These are phyloP conservation scores for Geotrichum phurueaensis DNA, from an alignment of 1,139 yeast species.

Conservation along the genomic window DNA sequence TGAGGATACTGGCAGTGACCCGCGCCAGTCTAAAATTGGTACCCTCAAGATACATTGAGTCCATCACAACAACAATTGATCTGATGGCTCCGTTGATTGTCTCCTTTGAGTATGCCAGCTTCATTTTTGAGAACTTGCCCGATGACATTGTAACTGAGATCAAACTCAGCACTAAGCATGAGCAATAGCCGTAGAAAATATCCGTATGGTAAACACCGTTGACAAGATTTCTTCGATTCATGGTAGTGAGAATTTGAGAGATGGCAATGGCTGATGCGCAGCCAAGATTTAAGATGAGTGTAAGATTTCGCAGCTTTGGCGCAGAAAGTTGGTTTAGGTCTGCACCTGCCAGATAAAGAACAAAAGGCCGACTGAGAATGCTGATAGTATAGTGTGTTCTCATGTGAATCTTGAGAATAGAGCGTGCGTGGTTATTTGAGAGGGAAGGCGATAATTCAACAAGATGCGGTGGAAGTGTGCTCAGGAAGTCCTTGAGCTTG, in stretches of 20 bases:
- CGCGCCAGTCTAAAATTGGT: conserved; percentile 17
- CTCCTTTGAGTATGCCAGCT: conserved; percentile 13
- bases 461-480: conserved; percentile 13
- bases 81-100: conserved; percentile 11
- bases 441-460: conserved; percentile 12
- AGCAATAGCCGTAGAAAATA: conserved; percentile 18
- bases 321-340: conserved; percentile 13
- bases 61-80: conserved; percentile 16
- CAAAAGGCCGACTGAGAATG: conserved; percentile 17
- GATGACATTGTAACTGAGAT: conserved; percentile 15
- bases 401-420: conserved; percentile 18
- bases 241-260: conserved; percentile 14
- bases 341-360: conserved; percentile 16
- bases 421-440: conserved; percentile 14
- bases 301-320: conserved; percentile 10
- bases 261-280: conserved; percentile 18
- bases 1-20: conserved; percentile 16
- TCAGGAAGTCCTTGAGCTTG: conserved; percentile 13
- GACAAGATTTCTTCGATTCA: conserved; percentile 10
- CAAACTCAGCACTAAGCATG: conserved; percentile 16
- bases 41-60: conserved; percentile 15
- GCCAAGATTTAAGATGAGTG: conserved; percentile 14
- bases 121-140: conserved; percentile 11
- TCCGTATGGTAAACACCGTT: conserved; percentile 17
- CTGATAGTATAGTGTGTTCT: conserved; percentile 16